Percentiles rank a stretch among this genome's conserved stretches.
These are phyloP conservation scores for Hyaloperonospora brassicae DNA, from an alignment of 352 stramenopile genomes.

Conservation along the genomic window DNA sequence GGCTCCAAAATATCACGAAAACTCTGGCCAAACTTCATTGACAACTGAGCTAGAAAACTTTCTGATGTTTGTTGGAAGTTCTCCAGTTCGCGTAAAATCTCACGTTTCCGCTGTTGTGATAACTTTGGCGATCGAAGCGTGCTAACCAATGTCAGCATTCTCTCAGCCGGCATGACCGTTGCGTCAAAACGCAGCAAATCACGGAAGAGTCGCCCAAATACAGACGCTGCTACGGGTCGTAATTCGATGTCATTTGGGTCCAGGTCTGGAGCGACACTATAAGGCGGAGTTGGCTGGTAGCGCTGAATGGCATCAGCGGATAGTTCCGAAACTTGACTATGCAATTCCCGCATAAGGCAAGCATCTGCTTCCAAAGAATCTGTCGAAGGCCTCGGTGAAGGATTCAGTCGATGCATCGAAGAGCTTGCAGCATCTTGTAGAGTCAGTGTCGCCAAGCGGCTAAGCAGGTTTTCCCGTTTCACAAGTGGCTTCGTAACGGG, in stretches of 20 bases:
- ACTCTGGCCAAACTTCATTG: constrained; percentile 56
- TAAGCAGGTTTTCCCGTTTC: constrained; percentile 90
- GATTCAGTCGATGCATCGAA: constrained; percentile 49
- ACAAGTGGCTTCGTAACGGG: constrained; percentile 90
- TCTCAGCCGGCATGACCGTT: constrained; percentile 61
- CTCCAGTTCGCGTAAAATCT: constrained; percentile 76
- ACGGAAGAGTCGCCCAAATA: constrained; percentile 73
- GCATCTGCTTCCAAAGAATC: constrained; percentile 10
- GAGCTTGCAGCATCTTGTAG: constrained; percentile 51
- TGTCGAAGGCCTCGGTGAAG: constrained; percentile 28
- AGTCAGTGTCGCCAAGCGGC: constrained; percentile 68
- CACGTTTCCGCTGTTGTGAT: constrained; percentile 42
- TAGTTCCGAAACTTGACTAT: constrained; percentile 23
- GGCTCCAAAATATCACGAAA: constrained; percentile 85
- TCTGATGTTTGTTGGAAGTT: constrained; percentile 86
- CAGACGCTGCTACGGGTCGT: constrained; percentile 27
- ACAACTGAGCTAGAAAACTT: constrained; percentile 60
- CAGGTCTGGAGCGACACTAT: constrained; percentile 8
- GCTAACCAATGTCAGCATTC: constrained; percentile 43
- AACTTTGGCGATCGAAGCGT: constrained; percentile 26
- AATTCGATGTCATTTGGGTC: constrained; percentile 17
- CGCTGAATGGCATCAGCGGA: constrained; percentile 44
- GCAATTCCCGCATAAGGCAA: constrained; percentile 15
- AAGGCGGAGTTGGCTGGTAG: constrained; percentile 24
- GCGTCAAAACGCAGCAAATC: constrained; percentile 62